phyloP scores from a whole-genome alignment of 352 stramenopile genomes.

The Peronospora farinosa region DNA sequence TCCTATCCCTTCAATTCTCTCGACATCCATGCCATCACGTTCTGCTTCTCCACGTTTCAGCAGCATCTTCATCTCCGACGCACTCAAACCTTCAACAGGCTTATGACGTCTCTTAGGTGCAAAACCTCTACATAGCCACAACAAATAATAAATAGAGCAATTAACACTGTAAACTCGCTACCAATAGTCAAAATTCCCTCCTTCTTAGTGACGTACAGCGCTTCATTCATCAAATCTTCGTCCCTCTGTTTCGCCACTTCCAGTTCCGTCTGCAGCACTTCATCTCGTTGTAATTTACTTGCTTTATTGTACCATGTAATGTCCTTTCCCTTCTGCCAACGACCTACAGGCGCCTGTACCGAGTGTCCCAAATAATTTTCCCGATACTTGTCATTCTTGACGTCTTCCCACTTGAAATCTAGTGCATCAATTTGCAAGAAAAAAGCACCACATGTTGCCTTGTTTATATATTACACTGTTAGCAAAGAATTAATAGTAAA shows the following conservation, averaged over 20 bases:
- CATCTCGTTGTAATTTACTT: slow-evolving; percentile 45
- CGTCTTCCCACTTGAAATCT: slow-evolving; percentile 92
- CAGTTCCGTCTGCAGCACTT: slow-evolving; percentile 56
- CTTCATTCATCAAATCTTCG: slow-evolving; percentile 87
- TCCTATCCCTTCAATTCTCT: slow-evolving; percentile 83
- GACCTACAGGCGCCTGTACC: slow-evolving; percentile 78
- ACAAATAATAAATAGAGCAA: neutral
- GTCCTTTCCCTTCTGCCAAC: slow-evolving; percentile 87
- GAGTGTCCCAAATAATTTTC: slow-evolving; percentile 90
- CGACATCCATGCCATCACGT: slow-evolving; percentile 55
- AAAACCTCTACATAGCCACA: slow-evolving; percentile 42
- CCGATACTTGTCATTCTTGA: slow-evolving; percentile 90
- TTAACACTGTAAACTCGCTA: slow-evolving; percentile 4
- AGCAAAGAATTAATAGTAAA: neutral
- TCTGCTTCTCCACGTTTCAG: slow-evolving; percentile 71
- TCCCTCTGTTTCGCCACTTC: slow-evolving; percentile 73
- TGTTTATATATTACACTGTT: neutral
- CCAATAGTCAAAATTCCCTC: neutral
- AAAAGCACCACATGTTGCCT: neutral
- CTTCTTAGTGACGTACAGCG: slow-evolving; percentile 45
- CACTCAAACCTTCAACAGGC: slow-evolving; percentile 48
- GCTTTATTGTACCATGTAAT: slow-evolving; percentile 87
- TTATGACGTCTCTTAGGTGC: slow-evolving; percentile 45
- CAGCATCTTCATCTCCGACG: slow-evolving; percentile 81
- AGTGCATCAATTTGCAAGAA: slow-evolving; percentile 1